Evolutionary conservation across 495 filamentous ascomycete species (phyloP).

Genomic region (Alectoria sarmentosa): DNA sequence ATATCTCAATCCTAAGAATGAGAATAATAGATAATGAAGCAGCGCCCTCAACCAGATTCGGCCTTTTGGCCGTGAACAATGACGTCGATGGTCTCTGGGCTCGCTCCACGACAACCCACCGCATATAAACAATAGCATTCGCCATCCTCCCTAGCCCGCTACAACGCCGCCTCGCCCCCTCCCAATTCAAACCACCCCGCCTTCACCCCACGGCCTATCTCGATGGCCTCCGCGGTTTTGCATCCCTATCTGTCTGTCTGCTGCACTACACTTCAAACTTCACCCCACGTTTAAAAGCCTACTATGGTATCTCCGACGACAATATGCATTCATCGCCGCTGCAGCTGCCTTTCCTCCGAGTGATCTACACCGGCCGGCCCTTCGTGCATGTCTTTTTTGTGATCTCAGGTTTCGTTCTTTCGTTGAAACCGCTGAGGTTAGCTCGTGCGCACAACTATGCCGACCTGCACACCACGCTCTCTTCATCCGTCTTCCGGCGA

Average conservation of each 20-base stretch:
- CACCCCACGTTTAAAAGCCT: background rate
- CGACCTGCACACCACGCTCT: background rate
- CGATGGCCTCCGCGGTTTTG: constrained; percentile 11
- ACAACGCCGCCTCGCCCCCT: background rate
- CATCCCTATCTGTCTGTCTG: background rate
- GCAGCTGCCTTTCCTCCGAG: background rate
- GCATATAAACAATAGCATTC: background rate
- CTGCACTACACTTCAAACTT: background rate
- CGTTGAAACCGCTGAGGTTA: background rate
- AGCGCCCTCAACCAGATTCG: background rate
- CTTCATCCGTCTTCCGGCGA: background rate
- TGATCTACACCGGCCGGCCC: background rate
- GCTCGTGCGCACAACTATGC: background rate
- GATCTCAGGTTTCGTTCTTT: background rate
- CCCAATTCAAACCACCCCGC: background rate
- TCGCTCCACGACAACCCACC: background rate
- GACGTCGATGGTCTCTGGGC: background rate
- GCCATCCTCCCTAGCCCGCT: background rate
- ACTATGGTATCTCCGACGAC: background rate
- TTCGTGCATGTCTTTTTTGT: background rate
- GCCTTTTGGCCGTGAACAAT: background rate
- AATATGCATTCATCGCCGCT: background rate
- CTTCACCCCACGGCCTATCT: constrained; percentile 6
- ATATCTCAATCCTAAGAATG: too few relatives aligned
- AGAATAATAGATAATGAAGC: too few relatives aligned